A percentile compares a stretch with the other conserved stretches of the same genome.
Conservation (phyloP, 352 stramenopile species). For the Globisporangium carolinianum region DNA sequence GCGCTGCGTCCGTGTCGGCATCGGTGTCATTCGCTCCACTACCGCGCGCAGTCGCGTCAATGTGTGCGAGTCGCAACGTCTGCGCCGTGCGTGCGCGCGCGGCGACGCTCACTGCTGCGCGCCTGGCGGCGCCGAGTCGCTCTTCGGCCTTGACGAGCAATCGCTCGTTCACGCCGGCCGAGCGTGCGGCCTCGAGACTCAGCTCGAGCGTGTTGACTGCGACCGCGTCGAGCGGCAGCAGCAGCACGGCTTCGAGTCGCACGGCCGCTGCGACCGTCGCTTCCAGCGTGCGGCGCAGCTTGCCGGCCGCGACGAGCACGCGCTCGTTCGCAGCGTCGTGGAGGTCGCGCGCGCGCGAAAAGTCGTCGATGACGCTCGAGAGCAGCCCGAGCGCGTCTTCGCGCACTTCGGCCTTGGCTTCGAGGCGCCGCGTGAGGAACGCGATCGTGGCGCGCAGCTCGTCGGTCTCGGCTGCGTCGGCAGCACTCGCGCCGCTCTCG, state of each 20-base stretch:
- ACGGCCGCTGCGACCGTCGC: slow-evolving; percentile 33
- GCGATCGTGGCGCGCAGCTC: slow-evolving; percentile 46
- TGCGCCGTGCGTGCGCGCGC: background rate
- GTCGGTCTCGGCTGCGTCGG: slow-evolving; percentile 20
- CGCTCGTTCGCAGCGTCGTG: slow-evolving; percentile 21
- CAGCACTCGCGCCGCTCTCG: too few relatives aligned
- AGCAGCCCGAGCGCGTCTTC: slow-evolving; percentile 52
- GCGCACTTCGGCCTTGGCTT: slow-evolving; percentile 46
- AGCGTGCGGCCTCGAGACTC: slow-evolving; percentile 46
- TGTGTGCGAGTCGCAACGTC: background rate
- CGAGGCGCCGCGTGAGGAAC: slow-evolving; percentile 45
- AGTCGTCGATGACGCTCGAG: slow-evolving; percentile 44
- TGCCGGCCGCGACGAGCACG: slow-evolving; percentile 35
- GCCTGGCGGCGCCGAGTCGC: slow-evolving; percentile 29
- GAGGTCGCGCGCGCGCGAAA: slow-evolving; percentile 23
- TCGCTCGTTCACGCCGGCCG: slow-evolving; percentile 51
- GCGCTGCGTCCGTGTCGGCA: slow-evolving; percentile 4
- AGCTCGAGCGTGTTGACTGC: slow-evolving; percentile 44
- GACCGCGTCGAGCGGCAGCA: slow-evolving; percentile 33
- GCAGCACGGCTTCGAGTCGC: slow-evolving; percentile 38
- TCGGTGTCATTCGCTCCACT: slow-evolving; percentile 4
- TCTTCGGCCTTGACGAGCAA: slow-evolving; percentile 59
- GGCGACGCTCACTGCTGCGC: slow-evolving; percentile 19
- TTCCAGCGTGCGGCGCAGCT: slow-evolving; percentile 42
- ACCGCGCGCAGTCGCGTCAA: too few relatives aligned